Percentiles rank a stretch among this genome's conserved stretches.
These are phyloP conservation scores for Phytophthora europaea DNA, from an alignment of 352 stramenopile species.

Conservation along the genomic window DNA sequence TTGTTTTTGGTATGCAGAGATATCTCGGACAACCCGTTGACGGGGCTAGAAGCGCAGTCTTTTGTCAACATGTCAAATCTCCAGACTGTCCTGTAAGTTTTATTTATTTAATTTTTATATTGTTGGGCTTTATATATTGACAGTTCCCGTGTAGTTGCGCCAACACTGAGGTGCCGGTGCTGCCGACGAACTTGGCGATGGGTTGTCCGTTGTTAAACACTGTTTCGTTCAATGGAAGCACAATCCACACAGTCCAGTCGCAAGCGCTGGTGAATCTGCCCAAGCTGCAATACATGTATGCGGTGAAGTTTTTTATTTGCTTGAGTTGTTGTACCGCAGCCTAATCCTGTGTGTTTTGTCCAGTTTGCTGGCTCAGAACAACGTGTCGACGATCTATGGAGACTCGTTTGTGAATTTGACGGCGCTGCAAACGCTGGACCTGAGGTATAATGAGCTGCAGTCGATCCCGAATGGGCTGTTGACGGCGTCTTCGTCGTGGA, in stretches of 20 bases:
- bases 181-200: conserved; percentile 44
- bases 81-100: conserved; percentile 52
- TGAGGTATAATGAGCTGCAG: conserved; percentile 66
- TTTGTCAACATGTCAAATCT: conserved; percentile 59
- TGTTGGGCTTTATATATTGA: background rate
- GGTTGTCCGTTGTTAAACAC: conserved; percentile 52
- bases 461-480: conserved; percentile 51
- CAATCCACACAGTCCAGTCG: conserved; percentile 55
- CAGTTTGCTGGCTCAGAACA: conserved; percentile 55
- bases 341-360: conserved; percentile 1
- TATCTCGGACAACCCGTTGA: conserved; percentile 70
- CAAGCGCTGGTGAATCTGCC: conserved; percentile 57
- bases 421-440: conserved; percentile 59
- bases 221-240: conserved; percentile 55
- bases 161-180: conserved; percentile 49
- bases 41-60: conserved; percentile 50
- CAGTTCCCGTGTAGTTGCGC: conserved; percentile 35
- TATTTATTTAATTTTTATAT: background rate
- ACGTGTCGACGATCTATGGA: conserved; percentile 48
- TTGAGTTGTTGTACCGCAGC: background rate
- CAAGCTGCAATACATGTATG: conserved; percentile 52
- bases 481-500: conserved; percentile 58
- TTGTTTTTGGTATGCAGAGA: conserved; percentile 36
- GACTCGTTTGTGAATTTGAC: conserved; percentile 63
- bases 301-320: background rate